Evolutionary conservation across 306 rosid genomes (phyloP).

Genomic region (Malus asiatica): DNA sequence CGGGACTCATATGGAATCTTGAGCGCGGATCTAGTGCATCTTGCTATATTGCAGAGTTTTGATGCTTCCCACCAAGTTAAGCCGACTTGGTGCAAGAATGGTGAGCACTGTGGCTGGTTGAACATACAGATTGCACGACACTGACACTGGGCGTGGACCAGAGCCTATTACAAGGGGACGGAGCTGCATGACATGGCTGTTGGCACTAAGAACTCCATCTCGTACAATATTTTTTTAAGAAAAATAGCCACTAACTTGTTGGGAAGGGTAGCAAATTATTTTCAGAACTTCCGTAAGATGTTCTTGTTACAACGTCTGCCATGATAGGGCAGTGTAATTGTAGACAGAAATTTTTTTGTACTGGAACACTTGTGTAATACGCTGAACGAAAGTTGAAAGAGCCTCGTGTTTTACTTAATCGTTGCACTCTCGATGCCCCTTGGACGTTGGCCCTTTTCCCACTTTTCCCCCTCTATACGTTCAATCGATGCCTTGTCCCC

Average conservation of each 20-base stretch:
- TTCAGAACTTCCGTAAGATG: not conserved
- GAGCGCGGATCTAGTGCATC: constrained; percentile 5
- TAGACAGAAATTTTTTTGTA: not conserved
- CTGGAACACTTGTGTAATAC: not conserved
- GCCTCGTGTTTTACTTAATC: not conserved
- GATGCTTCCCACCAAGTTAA: constrained; percentile 11
- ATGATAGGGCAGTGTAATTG: not conserved
- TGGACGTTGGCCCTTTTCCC: no score
- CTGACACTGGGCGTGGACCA: not conserved
- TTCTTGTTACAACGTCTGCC: not conserved
- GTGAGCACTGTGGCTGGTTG: not conserved
- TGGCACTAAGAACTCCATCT: not conserved
- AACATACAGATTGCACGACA: not conserved
- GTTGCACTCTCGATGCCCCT: no score
- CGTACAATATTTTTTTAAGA: not conserved
- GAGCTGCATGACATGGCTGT: not conserved
- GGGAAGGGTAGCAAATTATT: not conserved
- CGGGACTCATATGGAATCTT: constrained; percentile 27
- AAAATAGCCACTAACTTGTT: not conserved
- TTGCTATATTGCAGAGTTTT: constrained; percentile 16
- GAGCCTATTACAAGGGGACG: not conserved
- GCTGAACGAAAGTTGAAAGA: not conserved
- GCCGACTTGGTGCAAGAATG: constrained; percentile 9
- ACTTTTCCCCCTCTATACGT: no score
- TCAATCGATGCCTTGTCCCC: no score